Conservation (phyloP, 2,329 filamentous ascomycete genomes). For the Bipolaris gigantea region DNA sequence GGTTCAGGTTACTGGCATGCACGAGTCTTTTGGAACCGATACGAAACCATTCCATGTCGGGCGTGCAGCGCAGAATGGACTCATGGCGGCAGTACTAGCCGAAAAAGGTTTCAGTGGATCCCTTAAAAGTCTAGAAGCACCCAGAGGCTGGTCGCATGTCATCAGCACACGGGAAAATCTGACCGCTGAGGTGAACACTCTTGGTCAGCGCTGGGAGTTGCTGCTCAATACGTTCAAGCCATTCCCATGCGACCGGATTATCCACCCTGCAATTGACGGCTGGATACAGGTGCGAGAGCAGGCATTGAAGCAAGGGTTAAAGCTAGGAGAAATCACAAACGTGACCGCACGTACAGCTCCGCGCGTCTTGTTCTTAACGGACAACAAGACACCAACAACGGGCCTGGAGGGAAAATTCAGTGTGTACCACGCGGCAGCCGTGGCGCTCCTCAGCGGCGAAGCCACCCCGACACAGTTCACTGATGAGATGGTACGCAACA, state of each 20-base stretch:
- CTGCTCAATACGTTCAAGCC: slow-evolving; percentile 60
- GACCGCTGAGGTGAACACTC: slow-evolving; percentile 43
- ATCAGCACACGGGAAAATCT: slow-evolving; percentile 50
- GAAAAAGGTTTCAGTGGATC: slow-evolving; percentile 55
- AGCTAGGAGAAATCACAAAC: slow-evolving; percentile 50
- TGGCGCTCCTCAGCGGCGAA: slow-evolving; percentile 55
- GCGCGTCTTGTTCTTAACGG: slow-evolving; percentile 57
- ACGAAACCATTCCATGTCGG: slow-evolving; percentile 60
- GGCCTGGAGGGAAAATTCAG: slow-evolving; percentile 59
- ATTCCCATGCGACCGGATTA: slow-evolving; percentile 60
- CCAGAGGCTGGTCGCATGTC: slow-evolving; percentile 58
- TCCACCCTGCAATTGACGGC: slow-evolving; percentile 59
- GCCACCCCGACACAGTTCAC: slow-evolving; percentile 57
- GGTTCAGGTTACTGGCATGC: slow-evolving; percentile 57
- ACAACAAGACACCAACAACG: slow-evolving; percentile 53
- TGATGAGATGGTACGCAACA: slow-evolving; percentile 51
- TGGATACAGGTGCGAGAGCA: slow-evolving; percentile 53
- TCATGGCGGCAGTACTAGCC: slow-evolving; percentile 53
- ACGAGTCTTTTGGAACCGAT: slow-evolving; percentile 60
- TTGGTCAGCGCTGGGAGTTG: slow-evolving; percentile 54
- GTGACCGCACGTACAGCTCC: slow-evolving; percentile 55
- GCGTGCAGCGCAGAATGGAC: slow-evolving; percentile 56
- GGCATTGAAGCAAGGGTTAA: slow-evolving; percentile 34
- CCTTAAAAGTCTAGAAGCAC: slow-evolving; percentile 53
- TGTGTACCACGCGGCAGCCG: slow-evolving; percentile 58